Percentiles rank a stretch among this genome's conserved stretches.
These are phyloP conservation scores for Fusarium sp. DNA, from an alignment of 2,329 filamentous ascomycete genomes.

Conservation along the genomic window DNA sequence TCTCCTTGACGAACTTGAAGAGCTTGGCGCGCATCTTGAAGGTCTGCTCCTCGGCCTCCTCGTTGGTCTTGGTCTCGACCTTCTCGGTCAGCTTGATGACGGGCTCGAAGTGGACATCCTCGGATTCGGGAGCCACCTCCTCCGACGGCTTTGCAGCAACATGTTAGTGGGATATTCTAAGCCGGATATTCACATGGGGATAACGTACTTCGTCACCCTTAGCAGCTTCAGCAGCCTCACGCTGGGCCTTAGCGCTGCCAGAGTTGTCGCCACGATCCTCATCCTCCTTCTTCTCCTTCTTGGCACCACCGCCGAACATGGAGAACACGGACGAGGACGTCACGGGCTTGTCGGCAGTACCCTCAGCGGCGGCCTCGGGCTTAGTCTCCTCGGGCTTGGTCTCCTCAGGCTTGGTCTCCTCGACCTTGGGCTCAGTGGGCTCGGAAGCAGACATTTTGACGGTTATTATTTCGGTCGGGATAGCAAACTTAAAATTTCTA, in stretches of 20 bases:
- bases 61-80: slow-evolving; percentile 97
- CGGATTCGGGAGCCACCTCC: slow-evolving; percentile 87
- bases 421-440: slow-evolving; percentile 70
- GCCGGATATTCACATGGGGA: background rate
- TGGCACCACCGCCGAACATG: slow-evolving; percentile 98
- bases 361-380: slow-evolving; percentile 38
- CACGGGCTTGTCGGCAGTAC: slow-evolving; percentile 58
- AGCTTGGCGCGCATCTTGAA: slow-evolving; percentile 99
- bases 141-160: slow-evolving; percentile 21
- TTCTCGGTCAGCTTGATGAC: slow-evolving; percentile 97
- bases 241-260: slow-evolving; percentile 87
- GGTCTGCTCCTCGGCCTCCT: slow-evolving; percentile 95
- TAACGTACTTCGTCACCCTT: slow-evolving; percentile 71
- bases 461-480: slow-evolving; percentile 33
- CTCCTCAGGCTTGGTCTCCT: slow-evolving; percentile 60
- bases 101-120: slow-evolving; percentile 97
- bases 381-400: slow-evolving; percentile 51
- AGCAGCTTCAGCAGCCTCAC: slow-evolving; percentile 71
- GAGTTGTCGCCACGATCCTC: slow-evolving; percentile 90
- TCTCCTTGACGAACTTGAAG: slow-evolving; percentile 96
- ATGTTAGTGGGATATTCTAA: slow-evolving; percentile 7
- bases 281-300: slow-evolving; percentile 93
- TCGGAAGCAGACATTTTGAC: slow-evolving; percentile 66
- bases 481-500: slow-evolving; percentile 21
- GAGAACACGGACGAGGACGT: slow-evolving; percentile 85